A percentile compares a stretch with the other conserved stretches of the same genome.
Conservation (phyloP, 2,329 filamentous ascomycete genomes). For the Elsinoe perseae region DNA sequence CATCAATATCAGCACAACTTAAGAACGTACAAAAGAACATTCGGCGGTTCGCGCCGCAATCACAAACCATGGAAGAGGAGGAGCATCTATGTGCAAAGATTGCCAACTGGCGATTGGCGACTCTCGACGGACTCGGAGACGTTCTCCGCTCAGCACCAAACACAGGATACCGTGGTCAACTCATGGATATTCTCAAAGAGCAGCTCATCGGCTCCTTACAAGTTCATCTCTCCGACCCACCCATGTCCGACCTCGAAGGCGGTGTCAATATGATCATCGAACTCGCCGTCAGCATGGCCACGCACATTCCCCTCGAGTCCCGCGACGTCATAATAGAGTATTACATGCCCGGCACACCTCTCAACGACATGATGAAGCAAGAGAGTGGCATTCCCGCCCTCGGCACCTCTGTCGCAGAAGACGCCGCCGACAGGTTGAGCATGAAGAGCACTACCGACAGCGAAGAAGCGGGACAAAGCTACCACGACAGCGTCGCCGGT, state of each 20-base stretch:
- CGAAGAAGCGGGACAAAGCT: slow-evolving; percentile 25
- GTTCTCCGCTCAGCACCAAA: slow-evolving; percentile 58
- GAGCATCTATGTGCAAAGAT: slow-evolving; percentile 82
- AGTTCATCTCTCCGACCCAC: slow-evolving; percentile 66
- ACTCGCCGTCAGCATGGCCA: slow-evolving; percentile 74
- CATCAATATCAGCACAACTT: slow-evolving; percentile 64
- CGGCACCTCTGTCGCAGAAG: slow-evolving; percentile 35
- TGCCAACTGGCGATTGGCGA: slow-evolving; percentile 87
- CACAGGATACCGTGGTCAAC: slow-evolving; percentile 56
- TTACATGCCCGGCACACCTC: slow-evolving; percentile 64
- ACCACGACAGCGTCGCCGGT: slow-evolving; percentile 16
- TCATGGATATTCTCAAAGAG: slow-evolving; percentile 52
- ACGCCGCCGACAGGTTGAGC: slow-evolving; percentile 36
- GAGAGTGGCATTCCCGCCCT: slow-evolving; percentile 52
- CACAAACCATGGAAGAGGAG: slow-evolving; percentile 75
- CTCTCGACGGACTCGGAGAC: slow-evolving; percentile 78
- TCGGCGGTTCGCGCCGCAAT: slow-evolving; percentile 63
- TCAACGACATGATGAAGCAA: slow-evolving; percentile 75
- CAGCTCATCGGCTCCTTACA: slow-evolving; percentile 63
- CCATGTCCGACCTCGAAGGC: slow-evolving; percentile 74
- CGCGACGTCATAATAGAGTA: slow-evolving; percentile 85
- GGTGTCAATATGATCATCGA: slow-evolving; percentile 90
- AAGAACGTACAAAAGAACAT: slow-evolving; percentile 87
- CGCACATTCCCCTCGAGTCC: slow-evolving; percentile 82
- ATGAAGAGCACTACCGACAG: slow-evolving; percentile 29